A percentile compares a stretch with the other conserved stretches of the same genome.
phyloP scores from a whole-genome alignment of 2,329 filamentous ascomycete genomes.

The Cordyceps militaris region DNA sequence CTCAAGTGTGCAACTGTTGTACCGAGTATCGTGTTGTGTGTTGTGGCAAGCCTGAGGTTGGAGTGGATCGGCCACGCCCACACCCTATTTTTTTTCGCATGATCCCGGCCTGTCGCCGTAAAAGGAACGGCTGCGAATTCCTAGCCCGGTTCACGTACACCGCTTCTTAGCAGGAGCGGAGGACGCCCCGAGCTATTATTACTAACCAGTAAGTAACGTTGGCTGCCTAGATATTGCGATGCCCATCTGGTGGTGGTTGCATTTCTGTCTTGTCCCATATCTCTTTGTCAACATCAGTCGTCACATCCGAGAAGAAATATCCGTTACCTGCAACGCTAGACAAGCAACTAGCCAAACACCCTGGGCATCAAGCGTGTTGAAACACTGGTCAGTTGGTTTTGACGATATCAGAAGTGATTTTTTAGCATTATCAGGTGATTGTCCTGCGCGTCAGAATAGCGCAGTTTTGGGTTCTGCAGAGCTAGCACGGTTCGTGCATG shows the following conservation, averaged over 20 bases:
- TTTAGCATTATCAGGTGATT: slow-evolving; percentile 7
- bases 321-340: background rate
- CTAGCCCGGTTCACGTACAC: slow-evolving; percentile 1
- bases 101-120: slow-evolving; percentile 5
- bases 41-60: too few species aligned
- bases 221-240: background rate
- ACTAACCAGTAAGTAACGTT: too few species aligned
- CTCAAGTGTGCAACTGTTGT: background rate
- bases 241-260: slow-evolving; percentile 1
- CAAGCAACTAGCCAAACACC: background rate
- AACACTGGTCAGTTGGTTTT: background rate
- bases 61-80: slow-evolving; percentile 6
- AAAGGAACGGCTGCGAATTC: background rate
- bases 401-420: background rate
- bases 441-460: slow-evolving; percentile 10
- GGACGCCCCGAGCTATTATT: too few species aligned
- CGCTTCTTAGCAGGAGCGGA: background rate
- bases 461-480: slow-evolving; percentile 7
- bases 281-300: background rate
- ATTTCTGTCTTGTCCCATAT: background rate
- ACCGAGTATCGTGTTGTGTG: background rate
- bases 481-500: slow-evolving; percentile 5
- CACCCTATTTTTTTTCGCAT: background rate
- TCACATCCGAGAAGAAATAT: background rate
- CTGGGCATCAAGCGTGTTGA: background rate